phyloP scores from a whole-genome alignment of 148 eudicot genomes.

The Rhododendron mucronatum region DNA sequence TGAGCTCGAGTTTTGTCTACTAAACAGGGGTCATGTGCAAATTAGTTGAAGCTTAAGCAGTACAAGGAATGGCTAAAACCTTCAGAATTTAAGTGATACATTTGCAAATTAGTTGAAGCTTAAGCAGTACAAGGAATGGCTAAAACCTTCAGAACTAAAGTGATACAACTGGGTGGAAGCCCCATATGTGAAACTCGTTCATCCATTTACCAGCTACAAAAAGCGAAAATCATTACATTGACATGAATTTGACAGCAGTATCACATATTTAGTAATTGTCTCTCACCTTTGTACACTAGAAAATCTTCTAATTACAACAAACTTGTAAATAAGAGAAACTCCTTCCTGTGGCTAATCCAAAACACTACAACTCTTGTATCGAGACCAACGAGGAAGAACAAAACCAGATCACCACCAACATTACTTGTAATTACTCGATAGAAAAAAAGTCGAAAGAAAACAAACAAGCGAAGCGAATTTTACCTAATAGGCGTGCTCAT shows the following conservation, averaged over 20 bases:
- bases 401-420: constrained; percentile 11
- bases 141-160: too few species aligned
- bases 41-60: too few species aligned
- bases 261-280: not conserved
- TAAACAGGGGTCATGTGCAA: too few species aligned
- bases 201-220: not conserved
- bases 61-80: too few species aligned
- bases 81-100: too few species aligned
- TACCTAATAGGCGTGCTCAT: constrained; percentile 20
- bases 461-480: not conserved
- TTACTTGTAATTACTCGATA: not conserved
- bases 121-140: too few species aligned
- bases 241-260: constrained; percentile 5
- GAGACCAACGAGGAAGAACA: not conserved
- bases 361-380: constrained; percentile 5
- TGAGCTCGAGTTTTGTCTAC: too few species aligned
- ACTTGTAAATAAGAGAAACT: not conserved
- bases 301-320: not conserved
- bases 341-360: not conserved
- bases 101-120: too few species aligned
- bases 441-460: not conserved
- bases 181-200: not conserved
- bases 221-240: not conserved
- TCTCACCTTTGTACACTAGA: not conserved
- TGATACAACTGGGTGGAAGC: too few species aligned